Conservation (phyloP, 2,329 filamentous ascomycete species). For the Lecanicillium sp. region DNA sequence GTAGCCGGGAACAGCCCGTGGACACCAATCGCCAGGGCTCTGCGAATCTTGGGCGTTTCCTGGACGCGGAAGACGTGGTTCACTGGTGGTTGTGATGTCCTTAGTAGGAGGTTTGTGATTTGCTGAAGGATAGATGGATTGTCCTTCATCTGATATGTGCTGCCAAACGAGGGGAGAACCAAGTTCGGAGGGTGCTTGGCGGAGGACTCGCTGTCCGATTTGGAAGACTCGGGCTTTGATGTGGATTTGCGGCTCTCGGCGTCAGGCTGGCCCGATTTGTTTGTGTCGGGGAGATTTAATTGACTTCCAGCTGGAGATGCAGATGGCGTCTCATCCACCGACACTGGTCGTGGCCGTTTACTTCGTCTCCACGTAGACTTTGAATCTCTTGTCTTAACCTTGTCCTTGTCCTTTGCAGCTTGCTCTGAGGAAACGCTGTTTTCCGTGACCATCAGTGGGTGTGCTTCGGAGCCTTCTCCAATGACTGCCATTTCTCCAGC, state of each 20-base stretch:
- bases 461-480: constrained; percentile 50
- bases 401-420: constrained; percentile 26
- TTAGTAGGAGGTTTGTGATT: constrained; percentile 52
- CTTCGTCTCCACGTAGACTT: constrained; percentile 34
- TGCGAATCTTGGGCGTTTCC: constrained; percentile 67
- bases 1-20: constrained; percentile 90
- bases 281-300: constrained; percentile 17
- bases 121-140: constrained; percentile 67
- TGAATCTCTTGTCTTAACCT: constrained; percentile 27
- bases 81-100: constrained; percentile 48
- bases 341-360: constrained; percentile 42
- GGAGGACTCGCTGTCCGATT: constrained; percentile 38
- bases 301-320: constrained; percentile 26
- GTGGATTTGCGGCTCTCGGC: constrained; percentile 15
- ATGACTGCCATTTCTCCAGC: constrained; percentile 51
- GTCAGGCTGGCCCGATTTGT: constrained; percentile 17
- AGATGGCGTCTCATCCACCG: constrained; percentile 39
- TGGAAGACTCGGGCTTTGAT: constrained; percentile 22
- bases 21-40: constrained; percentile 86
- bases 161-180: constrained; percentile 62
- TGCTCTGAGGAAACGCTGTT: constrained; percentile 33
- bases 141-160: constrained; percentile 61
- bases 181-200: constrained; percentile 51
- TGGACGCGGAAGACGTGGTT: constrained; percentile 69
- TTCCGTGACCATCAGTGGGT: constrained; percentile 43